These are phyloP conservation scores for Neurospora pannonica DNA, from an alignment of 495 filamentous ascomycete genomes.

Conservation along the genomic window DNA sequence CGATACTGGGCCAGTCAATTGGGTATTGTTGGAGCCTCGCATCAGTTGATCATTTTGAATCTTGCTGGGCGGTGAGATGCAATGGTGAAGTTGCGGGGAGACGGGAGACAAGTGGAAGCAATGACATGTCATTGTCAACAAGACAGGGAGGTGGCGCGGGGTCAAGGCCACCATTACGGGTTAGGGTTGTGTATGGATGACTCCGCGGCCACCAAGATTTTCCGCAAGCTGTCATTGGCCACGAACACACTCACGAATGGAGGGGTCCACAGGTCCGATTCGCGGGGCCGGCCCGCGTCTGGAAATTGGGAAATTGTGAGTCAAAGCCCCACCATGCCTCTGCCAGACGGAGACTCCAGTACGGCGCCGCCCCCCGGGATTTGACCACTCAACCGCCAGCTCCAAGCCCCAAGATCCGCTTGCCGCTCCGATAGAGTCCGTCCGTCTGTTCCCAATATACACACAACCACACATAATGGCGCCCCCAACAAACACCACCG, in stretches of 20 bases:
- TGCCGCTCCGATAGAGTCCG: neutral
- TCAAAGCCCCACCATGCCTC: neutral
- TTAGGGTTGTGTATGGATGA: neutral
- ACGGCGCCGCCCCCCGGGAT: neutral
- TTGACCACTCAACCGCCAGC: neutral
- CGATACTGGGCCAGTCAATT: neutral
- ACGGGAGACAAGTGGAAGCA: neutral
- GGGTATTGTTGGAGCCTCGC: neutral
- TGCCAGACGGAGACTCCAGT: neutral
- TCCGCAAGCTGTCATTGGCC: neutral
- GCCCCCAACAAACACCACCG: conserved; percentile 8
- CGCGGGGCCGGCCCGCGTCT: neutral
- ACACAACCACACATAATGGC: neutral
- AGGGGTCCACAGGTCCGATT: neutral
- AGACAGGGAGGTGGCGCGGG: neutral
- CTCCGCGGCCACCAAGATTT: neutral
- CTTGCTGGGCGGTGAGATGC: neutral
- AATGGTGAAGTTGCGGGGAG: neutral
- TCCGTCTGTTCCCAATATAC: neutral
- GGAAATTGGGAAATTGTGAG: neutral
- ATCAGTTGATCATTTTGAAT: neutral
- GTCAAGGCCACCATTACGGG: neutral
- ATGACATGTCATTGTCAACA: neutral
- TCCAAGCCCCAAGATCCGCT: neutral
- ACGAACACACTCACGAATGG: neutral